These are phyloP conservation scores for Schizosaccharomyces cryophilus DNA, from an alignment of 805 yeast genomes.

Conservation along the genomic window DNA sequence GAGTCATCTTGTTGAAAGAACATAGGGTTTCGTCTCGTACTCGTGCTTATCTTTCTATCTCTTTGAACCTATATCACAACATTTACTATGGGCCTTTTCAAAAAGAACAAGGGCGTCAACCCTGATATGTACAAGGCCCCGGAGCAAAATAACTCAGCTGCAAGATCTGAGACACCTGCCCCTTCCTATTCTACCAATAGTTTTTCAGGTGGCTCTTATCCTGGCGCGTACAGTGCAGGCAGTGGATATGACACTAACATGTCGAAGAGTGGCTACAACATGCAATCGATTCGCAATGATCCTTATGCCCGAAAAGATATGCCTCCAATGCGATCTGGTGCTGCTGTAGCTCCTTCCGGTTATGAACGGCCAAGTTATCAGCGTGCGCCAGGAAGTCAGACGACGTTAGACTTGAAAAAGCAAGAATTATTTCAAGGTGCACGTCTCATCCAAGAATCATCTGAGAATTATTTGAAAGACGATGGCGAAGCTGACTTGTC, in stretches of 20 bases:
- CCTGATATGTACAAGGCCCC: neutral
- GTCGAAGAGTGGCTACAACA: neutral
- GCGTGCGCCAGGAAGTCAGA: neutral
- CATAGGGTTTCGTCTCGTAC: neutral
- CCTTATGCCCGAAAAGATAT: neutral
- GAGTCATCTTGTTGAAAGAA: too few relatives aligned
- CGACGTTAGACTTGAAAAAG: neutral
- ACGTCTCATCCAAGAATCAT: neutral
- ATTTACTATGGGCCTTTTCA: neutral
- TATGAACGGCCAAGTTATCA: neutral
- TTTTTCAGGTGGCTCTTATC: neutral
- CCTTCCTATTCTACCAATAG: neutral
- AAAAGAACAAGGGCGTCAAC: neutral
- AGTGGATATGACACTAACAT: too few relatives aligned
- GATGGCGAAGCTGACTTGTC: neutral
- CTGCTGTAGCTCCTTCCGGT: neutral
- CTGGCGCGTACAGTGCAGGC: too few relatives aligned
- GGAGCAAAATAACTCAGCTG: neutral
- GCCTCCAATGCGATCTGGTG: neutral
- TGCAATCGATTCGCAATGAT: neutral
- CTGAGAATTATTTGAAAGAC: neutral
- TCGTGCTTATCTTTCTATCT: neutral
- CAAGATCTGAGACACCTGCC: neutral
- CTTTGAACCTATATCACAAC: neutral
- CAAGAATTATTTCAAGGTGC: neutral